These are phyloP conservation scores for Chaetomium olivaceum DNA, from an alignment of 2,329 filamentous ascomycete species.

Conservation along the genomic window DNA sequence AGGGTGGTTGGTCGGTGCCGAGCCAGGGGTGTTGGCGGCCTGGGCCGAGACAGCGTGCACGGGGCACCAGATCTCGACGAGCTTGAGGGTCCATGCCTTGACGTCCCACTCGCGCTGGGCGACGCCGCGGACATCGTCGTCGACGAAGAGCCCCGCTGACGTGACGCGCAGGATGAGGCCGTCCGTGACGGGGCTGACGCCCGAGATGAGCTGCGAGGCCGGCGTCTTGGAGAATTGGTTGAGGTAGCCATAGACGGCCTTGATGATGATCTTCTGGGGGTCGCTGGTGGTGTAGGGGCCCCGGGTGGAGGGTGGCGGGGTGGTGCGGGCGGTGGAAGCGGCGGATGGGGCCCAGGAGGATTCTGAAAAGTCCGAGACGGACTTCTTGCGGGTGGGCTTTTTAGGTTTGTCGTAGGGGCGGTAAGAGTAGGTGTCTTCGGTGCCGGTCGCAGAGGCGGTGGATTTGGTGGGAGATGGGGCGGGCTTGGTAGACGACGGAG, in stretches of 20 bases:
- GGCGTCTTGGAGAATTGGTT: constrained; percentile 87
- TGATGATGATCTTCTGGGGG: constrained; percentile 94
- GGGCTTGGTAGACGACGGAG: constrained; percentile 36
- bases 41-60: constrained; percentile 57
- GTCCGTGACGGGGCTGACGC: constrained; percentile 83
- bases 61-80: constrained; percentile 84
- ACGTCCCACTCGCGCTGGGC: constrained; percentile 98
- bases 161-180: constrained; percentile 89
- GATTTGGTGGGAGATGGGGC: constrained; percentile 44
- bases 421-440: constrained; percentile 69
- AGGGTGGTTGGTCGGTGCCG: constrained; percentile 44
- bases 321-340: constrained; percentile 78
- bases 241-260: constrained; percentile 89
- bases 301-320: constrained; percentile 76
- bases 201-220: constrained; percentile 83
- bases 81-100: constrained; percentile 95
- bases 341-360: constrained; percentile 84
- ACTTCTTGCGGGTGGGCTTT: constrained; percentile 56
- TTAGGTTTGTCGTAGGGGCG: constrained; percentile 74
- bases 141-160: constrained; percentile 93
- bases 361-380: constrained; percentile 75
- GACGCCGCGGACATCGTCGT: constrained; percentile 88
- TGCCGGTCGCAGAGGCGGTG: constrained; percentile 52
- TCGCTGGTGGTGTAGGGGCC: constrained; percentile 84
- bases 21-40: constrained; percentile 43